Base-by-base conservation (phyloP, 495 filamentous ascomycete species). In the Talaromyces trachyspermus region DNA sequence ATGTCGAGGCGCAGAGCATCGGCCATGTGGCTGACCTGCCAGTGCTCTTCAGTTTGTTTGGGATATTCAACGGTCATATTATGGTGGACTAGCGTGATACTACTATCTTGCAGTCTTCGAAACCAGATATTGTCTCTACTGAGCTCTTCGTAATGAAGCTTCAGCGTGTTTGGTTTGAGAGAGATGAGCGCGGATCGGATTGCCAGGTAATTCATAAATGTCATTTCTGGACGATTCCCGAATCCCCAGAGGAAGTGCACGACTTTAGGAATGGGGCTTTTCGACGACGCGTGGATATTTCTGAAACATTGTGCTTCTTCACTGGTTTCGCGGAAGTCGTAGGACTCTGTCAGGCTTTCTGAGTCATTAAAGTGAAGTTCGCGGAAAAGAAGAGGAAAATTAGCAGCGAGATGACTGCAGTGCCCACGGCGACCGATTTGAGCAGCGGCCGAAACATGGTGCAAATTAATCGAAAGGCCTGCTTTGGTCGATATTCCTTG, bases 81-180 rank as follows among this genome's bases (percentile, higher is more conserved):
- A 51, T 72, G 71, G 39, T 67, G 62, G 8, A 68, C 62, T 4
- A 74, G 60, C 11, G 54, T 68, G 43, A 74, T 56, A 48, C 68
- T 53, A 20, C 62, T n/a, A n/a, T n/a, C 56, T 24, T 55, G 55
- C 19, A 74, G 49, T 12, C 58, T 63, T 8, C 44, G 38, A 43
- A 72, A 59, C 69, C 69, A 74, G 15, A 60, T 55, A 44, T 72
- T 74, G 27, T 63, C 54, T 4, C 58, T 58, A 42, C 61, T 62
- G 37, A 74, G 64, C 49, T 66, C 65, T 4, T 64, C 68, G 33
- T 71, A 69, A 51, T 74, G 71, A 11, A 74, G 59, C n/a, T 61
- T 64, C 9, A 72, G 43, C 7, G 54, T 55, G 4, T 69, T 61
- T 20, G 71, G 66, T 19, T 60, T 54, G 48, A 74, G 61, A 24